Evolutionary conservation across 192 early-diverging fungal species (phyloP), one percentile per base, ranked within the genome.

Genomic region (Dissophora globulifera): DNA sequence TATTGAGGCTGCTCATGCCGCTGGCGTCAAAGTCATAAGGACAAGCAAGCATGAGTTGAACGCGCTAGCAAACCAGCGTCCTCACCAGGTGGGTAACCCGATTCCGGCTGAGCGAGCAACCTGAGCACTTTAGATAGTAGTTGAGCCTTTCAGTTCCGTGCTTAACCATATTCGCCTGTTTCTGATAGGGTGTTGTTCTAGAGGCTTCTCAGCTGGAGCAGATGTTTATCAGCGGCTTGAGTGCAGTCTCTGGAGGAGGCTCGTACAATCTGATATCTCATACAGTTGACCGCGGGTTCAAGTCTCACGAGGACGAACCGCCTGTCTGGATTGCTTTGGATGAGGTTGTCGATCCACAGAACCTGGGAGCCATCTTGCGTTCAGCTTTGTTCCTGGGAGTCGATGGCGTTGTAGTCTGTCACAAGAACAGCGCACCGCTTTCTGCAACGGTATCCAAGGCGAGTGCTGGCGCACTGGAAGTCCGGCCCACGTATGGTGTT

Each of bases 291-390:
- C 50, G 15, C 29, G 4, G 17, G 11, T 69, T 67, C n/a, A 15
- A n/a, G 47, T 45, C 23, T 6, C 33, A 51, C n/a, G 38, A 45
- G 20, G 22, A 57, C 33, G 41, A 70, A 27, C 32, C 50, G 1
- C 85, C 85, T 12, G 62, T 87, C 7, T 87, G 85, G 85, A 61
- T 87, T 30, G 85, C 85, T 0, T 51, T 85, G 19, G 85, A 87
- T 56, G 69, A 87, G 46, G 76, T 87, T 0, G 82, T 83, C 22
- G 85, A 87, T 69, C 85, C 85, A 10, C 83, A 91, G 71, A 93
- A 93, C 62, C 41, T 93, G 6, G 92, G 92, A 9, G 87, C 90
- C 12, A 91, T 93, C 49, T 60, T 93, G 31, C 69, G 84, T 31
- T 86, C 86, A 2, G 83, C 84, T 10, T 63, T 87, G 23, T 93